These are phyloP conservation scores for Suillus ampliporus DNA, from an alignment of 768 basidiomycete genomes.

Conservation along the genomic window DNA sequence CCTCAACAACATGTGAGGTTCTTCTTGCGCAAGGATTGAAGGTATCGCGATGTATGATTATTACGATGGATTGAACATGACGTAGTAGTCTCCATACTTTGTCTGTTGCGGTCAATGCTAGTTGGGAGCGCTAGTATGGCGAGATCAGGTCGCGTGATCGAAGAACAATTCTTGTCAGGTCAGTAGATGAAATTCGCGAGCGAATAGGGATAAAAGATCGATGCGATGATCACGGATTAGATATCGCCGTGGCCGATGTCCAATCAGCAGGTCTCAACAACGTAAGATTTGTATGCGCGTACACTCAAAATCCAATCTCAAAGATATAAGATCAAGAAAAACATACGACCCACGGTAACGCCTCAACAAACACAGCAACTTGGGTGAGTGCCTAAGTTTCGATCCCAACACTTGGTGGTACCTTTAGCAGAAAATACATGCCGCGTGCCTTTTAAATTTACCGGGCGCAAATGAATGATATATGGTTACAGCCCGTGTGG, in stretches of 20 bases:
- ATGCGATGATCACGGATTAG: neutral
- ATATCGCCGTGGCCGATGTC: neutral
- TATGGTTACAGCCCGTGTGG: conserved; percentile 2
- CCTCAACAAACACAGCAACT: neutral
- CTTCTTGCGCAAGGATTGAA: neutral
- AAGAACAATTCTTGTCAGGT: neutral
- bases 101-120: neutral
- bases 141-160: neutral
- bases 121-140: neutral
- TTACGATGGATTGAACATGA: neutral
- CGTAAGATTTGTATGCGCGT: neutral
- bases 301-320: neutral
- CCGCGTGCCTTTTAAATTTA: neutral
- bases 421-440: neutral
- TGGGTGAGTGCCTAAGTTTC: neutral
- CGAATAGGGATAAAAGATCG: neutral
- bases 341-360: neutral
- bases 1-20: neutral
- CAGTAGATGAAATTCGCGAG: neutral
- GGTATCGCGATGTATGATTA: neutral
- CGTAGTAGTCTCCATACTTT: neutral
- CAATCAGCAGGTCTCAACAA: neutral
- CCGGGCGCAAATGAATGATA: conserved; percentile 5
- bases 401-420: neutral
- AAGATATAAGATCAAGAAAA: too few relatives aligned